These are phyloP conservation scores for Mortierella sp. DNA, from an alignment of 371 early-diverging fungal species.

Conservation along the genomic window DNA sequence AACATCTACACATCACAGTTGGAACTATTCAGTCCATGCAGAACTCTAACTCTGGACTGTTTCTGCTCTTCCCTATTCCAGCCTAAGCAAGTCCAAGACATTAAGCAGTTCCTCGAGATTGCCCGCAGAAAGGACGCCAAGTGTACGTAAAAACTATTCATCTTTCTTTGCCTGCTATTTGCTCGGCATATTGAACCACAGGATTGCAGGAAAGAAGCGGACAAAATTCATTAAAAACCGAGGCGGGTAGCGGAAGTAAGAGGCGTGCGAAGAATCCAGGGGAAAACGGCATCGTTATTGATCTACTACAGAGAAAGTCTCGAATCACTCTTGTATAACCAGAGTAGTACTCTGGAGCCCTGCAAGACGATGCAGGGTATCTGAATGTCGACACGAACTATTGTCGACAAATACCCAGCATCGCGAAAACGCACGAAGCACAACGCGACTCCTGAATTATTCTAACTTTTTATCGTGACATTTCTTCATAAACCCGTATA, in stretches of 20 bases:
- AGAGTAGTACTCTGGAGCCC: neutral
- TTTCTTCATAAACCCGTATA: too few relatives aligned
- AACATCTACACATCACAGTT: neutral
- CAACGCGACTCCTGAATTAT: too few relatives aligned
- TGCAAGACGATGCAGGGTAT: neutral
- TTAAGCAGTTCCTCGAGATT: slow-evolving; percentile 98
- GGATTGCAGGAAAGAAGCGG: neutral
- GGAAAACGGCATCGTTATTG: too few relatives aligned
- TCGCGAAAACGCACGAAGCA: neutral
- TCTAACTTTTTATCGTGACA: too few relatives aligned
- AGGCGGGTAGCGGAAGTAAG: too few relatives aligned
- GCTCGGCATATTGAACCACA: neutral
- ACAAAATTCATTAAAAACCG: too few relatives aligned
- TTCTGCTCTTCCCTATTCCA: slow-evolving; percentile 38
- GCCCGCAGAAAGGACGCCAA: slow-evolving; percentile 97
- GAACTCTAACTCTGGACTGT: neutral
- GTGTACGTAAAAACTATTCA: too few relatives aligned
- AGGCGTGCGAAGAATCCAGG: too few relatives aligned
- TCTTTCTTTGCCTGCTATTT: neutral
- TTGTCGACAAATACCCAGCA: too few relatives aligned
- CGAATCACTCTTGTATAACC: neutral
- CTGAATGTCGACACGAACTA: too few relatives aligned
- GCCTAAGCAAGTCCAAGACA: slow-evolving; percentile 98
- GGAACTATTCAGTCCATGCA: neutral
- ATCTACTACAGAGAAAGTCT: too few relatives aligned